phyloP scores from a whole-genome alignment of 176 grass and related monocot genomes.

The Guadua angustifolia region DNA sequence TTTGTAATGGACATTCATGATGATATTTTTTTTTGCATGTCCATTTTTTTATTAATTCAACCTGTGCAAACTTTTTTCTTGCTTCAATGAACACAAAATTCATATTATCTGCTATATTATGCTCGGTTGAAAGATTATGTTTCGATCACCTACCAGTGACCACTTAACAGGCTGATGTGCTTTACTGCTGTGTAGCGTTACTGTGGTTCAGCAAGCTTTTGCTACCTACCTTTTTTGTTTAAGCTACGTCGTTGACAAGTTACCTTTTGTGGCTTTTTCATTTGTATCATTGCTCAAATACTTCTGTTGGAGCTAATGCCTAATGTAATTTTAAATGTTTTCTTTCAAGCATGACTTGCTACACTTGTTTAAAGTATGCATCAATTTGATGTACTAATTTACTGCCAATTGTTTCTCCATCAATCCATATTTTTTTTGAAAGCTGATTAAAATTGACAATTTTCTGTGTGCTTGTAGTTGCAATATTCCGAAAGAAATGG shows the following conservation, averaged over 20 bases:
- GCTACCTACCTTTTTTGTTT: background rate
- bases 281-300: conserved; percentile 19
- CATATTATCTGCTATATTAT: background rate
- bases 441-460: conserved; percentile 16
- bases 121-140: background rate
- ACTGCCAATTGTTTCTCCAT: background rate
- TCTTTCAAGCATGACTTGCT: conserved; percentile 7
- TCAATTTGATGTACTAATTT: conserved; percentile 17
- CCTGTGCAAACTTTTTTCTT: background rate
- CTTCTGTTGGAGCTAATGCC: background rate
- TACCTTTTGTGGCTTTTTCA: background rate
- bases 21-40: conserved; percentile 25
- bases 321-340: background rate
- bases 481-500: conserved; percentile 70
- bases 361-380: background rate
- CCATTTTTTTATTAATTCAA: conserved; percentile 5
- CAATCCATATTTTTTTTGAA: background rate
- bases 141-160: background rate
- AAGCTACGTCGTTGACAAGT: conserved; percentile 7
- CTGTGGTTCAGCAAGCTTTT: background rate
- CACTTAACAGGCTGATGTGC: conserved; percentile 1
- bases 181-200: conserved; percentile 11
- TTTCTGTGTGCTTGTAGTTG: conserved; percentile 63
- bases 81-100: background rate
- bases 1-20: conserved; percentile 21